Percentiles rank a stretch among this genome's conserved stretches.
These are phyloP conservation scores for Populus hybrid DNA, from an alignment of 441 rosid species.

Conservation along the genomic window DNA sequence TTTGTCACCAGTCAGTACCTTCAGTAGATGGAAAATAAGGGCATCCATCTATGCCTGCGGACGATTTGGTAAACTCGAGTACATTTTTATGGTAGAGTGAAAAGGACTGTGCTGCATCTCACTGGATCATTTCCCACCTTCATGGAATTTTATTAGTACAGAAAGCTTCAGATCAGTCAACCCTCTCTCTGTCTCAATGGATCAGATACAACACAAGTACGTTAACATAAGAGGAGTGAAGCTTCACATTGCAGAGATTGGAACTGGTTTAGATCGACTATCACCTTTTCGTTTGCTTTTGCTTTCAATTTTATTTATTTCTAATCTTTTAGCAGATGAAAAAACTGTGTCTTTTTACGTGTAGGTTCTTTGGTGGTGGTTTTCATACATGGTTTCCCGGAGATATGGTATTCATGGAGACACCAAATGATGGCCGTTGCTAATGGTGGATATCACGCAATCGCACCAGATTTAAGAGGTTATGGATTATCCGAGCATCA, in stretches of 20 bases:
- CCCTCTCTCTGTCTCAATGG: constrained; percentile 18
- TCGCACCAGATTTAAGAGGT: constrained; percentile 49
- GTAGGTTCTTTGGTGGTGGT: constrained; percentile 33
- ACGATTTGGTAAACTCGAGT: too few relatives aligned
- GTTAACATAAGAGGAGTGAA: constrained; percentile 32
- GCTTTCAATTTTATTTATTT: neutral
- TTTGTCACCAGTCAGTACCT: too few relatives aligned
- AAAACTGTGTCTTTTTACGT: neutral
- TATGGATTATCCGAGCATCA: constrained; percentile 47
- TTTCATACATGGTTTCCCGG: constrained; percentile 56
- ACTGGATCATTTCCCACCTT: too few relatives aligned
- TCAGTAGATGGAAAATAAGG: too few relatives aligned
- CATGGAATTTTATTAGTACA: too few relatives aligned
- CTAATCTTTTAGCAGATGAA: neutral
- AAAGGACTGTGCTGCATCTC: too few relatives aligned
- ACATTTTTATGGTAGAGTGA: too few relatives aligned
- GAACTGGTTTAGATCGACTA: constrained; percentile 25
- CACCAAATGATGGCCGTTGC: constrained; percentile 50
- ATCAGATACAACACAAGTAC: constrained; percentile 32
- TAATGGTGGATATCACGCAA: constrained; percentile 36
- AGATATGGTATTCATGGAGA: constrained; percentile 57
- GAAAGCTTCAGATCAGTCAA: neutral
- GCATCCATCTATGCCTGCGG: too few relatives aligned
- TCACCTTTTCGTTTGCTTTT: neutral
- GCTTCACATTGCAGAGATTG: constrained; percentile 47